Evolutionary conservation across 305 asterid genomes (phyloP).

Genomic region (Fraxinus nigra): DNA sequence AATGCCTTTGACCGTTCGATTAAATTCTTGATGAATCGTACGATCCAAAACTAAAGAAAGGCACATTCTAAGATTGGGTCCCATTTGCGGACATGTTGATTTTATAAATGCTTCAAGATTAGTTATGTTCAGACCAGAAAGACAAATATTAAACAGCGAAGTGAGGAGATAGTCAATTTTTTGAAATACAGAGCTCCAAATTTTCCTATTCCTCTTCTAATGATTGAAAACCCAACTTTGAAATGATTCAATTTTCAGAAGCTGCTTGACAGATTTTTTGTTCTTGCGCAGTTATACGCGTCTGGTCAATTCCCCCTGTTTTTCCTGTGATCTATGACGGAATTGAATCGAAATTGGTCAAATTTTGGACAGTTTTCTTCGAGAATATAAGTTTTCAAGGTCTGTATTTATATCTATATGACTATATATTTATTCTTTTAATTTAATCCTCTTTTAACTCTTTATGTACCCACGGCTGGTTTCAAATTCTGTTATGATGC

Average conservation of each 20-base stretch:
- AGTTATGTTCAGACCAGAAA: slow-evolving; percentile 27
- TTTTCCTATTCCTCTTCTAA: slow-evolving; percentile 26
- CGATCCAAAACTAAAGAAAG: slow-evolving; percentile 30
- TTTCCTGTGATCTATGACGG: slow-evolving; percentile 21
- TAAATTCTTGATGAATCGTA: slow-evolving; percentile 24
- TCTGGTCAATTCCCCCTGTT: slow-evolving; percentile 26
- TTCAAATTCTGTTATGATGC: slow-evolving; percentile 3
- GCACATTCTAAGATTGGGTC: slow-evolving; percentile 17
- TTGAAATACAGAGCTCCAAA: slow-evolving; percentile 40
- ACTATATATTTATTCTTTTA: not conserved
- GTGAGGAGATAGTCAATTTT: slow-evolving; percentile 20
- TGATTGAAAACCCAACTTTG: slow-evolving; percentile 30
- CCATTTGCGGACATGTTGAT: slow-evolving; percentile 32
- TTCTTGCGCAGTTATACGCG: slow-evolving; percentile 1
- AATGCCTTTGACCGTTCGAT: slow-evolving; percentile 29
- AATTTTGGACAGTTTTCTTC: slow-evolving; percentile 10
- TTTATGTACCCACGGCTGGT: slow-evolving; percentile 15
- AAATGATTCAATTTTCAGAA: slow-evolving; percentile 21
- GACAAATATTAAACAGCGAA: slow-evolving; percentile 19
- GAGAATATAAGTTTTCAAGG: slow-evolving; percentile 9
- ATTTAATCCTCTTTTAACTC: slow-evolving; percentile 2
- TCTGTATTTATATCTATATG: slow-evolving; percentile 1
- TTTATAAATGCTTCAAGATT: slow-evolving; percentile 32
- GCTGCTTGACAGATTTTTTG: slow-evolving; percentile 14
- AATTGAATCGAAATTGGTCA: slow-evolving; percentile 21